Evolutionary conservation across 208 protist species (phyloP), one percentile per base, ranked within the genome.

Genomic region (Trypanosoma lewisi): DNA sequence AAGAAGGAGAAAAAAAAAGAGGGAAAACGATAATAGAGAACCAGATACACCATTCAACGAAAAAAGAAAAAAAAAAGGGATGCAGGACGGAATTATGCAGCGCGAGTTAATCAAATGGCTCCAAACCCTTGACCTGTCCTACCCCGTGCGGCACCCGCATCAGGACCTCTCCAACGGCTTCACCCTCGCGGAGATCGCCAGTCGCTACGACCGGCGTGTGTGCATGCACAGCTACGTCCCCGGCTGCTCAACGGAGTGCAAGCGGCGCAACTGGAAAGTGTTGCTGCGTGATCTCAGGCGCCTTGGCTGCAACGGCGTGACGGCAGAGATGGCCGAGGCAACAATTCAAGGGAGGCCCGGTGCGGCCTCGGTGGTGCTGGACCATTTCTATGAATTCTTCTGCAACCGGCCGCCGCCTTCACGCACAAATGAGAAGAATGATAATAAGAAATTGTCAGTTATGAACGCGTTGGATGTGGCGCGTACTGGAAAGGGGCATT

Each of bases 51-150:
- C n/a, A n/a, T n/a, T n/a, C n/a, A n/a, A n/a, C n/a, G n/a, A n/a
- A n/a, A n/a, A n/a, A n/a, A n/a, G n/a, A n/a, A n/a, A n/a, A n/a
- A n/a, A 39, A 39, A 21, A 7, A 2, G n/a, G 23, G 16, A 52
- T 12, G 19, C 23, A 42, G 19, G 31, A 27, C n/a, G 25, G 51
- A 23, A 56, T 33, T 2, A 92, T 95, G 89, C 83, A 95, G 61
- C 81, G 89, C 1, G 97, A 98, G 37, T 66, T 98, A 21, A 87
- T 98, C 48, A 97, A 97, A 64, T 98, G 97, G 96, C 41, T 98
- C n/a, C 96, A 98, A 70, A 82, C 89, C 9, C 77, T 98, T 9
- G 95, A 98, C 42, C 78, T 98, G 19, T 86, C 90, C 1, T 85
- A 84, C 44, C 80, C 79, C 4, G 75, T 98, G 2, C 91, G 91